phyloP scores from a whole-genome alignment of 176 grass and related monocot genomes.

The Hsuehochloa calcarea region DNA sequence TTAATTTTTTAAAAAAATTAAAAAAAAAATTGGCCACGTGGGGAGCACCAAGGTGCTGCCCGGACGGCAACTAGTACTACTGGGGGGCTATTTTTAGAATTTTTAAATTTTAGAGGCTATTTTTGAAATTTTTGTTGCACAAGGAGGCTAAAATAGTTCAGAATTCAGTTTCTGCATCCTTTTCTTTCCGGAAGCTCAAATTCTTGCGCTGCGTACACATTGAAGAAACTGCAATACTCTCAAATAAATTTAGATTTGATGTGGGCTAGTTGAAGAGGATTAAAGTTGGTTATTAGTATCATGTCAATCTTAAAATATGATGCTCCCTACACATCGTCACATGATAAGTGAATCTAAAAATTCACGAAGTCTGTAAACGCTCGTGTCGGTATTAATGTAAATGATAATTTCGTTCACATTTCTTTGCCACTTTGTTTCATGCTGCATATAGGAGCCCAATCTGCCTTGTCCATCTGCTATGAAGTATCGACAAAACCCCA shows the following conservation, averaged over 20 bases:
- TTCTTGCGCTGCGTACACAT: background rate
- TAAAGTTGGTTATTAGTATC: background rate
- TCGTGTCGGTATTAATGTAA: background rate
- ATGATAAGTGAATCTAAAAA: background rate
- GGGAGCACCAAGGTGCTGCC: too few species aligned
- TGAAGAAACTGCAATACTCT: background rate
- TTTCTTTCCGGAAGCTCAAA: background rate
- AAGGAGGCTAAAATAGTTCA: too few species aligned
- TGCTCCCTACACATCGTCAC: background rate
- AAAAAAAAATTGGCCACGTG: too few species aligned
- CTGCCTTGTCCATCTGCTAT: background rate
- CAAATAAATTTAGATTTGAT: background rate
- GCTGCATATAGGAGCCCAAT: background rate
- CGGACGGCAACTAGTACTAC: too few species aligned
- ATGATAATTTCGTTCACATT: background rate
- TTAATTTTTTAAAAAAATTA: too few species aligned
- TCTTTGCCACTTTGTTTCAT: background rate
- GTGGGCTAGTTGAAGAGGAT: background rate
- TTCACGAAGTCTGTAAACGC: background rate
- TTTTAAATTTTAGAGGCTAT: too few species aligned
- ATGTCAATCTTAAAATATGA: background rate
- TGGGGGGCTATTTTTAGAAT: too few species aligned
- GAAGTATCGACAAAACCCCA: background rate
- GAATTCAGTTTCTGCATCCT: too few species aligned
- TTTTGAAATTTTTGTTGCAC: too few species aligned